Percentiles rank a stretch among this genome's conserved stretches.
Conservation (phyloP, 495 filamentous ascomycete genomes). For the Xylaria scruposa region DNA sequence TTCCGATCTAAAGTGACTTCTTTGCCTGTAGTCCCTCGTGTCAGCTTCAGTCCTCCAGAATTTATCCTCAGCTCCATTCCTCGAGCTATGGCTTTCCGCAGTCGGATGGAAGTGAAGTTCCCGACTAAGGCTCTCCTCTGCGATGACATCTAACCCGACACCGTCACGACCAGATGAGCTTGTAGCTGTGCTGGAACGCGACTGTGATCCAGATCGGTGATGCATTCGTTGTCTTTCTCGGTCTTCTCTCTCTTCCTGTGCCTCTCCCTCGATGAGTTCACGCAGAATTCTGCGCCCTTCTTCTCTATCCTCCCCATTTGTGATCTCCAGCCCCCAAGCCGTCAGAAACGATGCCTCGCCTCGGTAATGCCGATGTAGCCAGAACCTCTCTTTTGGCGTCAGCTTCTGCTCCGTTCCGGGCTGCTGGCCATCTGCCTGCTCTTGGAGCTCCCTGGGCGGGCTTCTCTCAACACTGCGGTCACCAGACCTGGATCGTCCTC, state of each 20-base stretch:
- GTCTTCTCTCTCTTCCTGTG: constrained; percentile 8
- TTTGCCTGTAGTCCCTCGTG: not conserved
- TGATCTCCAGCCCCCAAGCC: constrained; percentile 51
- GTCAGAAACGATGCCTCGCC: constrained; percentile 48
- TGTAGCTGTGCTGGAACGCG: constrained; percentile 6
- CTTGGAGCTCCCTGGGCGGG: not conserved
- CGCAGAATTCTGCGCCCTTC: constrained; percentile 46
- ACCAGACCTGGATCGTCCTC: constrained; percentile 11
- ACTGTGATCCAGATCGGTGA: constrained; percentile 20
- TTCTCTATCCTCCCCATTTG: constrained; percentile 37
- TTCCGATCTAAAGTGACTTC: not conserved
- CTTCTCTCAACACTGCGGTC: constrained; percentile 8
- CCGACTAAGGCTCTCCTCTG: constrained; percentile 26
- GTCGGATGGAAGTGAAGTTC: constrained; percentile 11
- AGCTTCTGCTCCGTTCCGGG: constrained; percentile 14
- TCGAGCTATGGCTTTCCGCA: not conserved
- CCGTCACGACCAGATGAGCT: not conserved
- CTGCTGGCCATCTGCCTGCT: not conserved
- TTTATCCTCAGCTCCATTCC: constrained; percentile 6
- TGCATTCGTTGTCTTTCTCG: constrained; percentile 1
- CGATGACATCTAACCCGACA: constrained; percentile 21
- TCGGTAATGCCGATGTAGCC: constrained; percentile 52
- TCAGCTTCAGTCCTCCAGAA: not conserved
- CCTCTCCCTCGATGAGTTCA: constrained; percentile 46
- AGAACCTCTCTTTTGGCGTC: constrained; percentile 42